Conservation (phyloP, 768 basidiomycete species). For the Termitomyces sp. region DNA sequence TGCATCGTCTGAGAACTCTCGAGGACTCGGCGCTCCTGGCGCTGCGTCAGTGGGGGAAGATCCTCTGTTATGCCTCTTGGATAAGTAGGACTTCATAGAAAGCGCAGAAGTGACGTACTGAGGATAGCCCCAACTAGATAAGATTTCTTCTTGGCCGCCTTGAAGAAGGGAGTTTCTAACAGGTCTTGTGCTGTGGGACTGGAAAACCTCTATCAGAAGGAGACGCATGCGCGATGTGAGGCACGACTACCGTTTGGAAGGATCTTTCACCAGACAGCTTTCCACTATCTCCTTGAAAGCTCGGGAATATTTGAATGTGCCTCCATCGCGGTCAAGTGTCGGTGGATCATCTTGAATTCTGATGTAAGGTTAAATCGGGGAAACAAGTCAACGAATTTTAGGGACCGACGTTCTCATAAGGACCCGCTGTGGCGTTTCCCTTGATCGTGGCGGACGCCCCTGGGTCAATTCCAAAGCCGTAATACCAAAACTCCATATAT, state of each 20-base stretch:
- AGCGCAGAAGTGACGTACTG: constrained; percentile 31
- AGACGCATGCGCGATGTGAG: neutral
- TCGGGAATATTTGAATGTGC: constrained; percentile 71
- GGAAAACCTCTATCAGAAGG: neutral
- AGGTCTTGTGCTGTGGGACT: constrained; percentile 79
- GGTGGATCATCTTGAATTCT: constrained; percentile 81
- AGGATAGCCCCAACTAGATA: constrained; percentile 79
- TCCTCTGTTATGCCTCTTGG: constrained; percentile 35
- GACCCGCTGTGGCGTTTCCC: constrained; percentile 69
- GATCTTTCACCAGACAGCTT: constrained; percentile 82
- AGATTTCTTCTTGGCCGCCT: constrained; percentile 69
- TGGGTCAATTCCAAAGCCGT: constrained; percentile 89
- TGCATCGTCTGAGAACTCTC: constrained; percentile 31
- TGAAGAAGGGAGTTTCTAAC: constrained; percentile 79
- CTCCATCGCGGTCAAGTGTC: constrained; percentile 68
- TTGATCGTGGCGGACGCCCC: constrained; percentile 82
- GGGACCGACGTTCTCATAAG: constrained; percentile 64
- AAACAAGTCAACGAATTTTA: neutral
- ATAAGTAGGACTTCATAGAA: neutral
- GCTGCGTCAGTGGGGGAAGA: constrained; percentile 67
- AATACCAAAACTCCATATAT: constrained; percentile 97
- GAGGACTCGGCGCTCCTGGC: constrained; percentile 64
- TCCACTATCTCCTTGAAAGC: constrained; percentile 83
- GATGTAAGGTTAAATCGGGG: neutral
- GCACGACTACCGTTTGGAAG: constrained; percentile 56